Conservation (phyloP, 345 rosid genomes). For the Limnanthes douglasii region DNA sequence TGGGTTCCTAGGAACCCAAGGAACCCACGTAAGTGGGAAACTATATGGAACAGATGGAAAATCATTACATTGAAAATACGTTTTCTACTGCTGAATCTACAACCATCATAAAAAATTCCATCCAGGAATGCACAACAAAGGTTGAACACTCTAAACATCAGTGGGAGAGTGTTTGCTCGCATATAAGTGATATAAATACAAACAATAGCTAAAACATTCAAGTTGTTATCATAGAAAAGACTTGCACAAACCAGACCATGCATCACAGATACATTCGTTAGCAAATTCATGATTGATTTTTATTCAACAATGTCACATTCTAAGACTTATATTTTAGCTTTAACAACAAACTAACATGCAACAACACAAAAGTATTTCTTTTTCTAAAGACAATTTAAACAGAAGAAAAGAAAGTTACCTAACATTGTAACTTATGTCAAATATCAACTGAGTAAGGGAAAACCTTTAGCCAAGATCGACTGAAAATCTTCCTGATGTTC, state of each 20-base stretch:
- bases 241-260: conserved; percentile 14
- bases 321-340: too few species aligned
- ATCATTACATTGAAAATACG: conserved; percentile 37
- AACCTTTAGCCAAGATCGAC: conserved; percentile 17
- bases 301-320: too few species aligned
- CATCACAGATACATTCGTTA: too few species aligned
- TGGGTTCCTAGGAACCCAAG: too few species aligned
- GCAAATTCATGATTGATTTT: too few species aligned
- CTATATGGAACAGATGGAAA: conserved; percentile 27
- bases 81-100: conserved; percentile 45
- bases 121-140: conserved; percentile 39
- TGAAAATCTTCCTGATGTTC: conserved; percentile 10
- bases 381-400: too few species aligned
- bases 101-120: conserved; percentile 30
- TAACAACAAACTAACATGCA: too few species aligned
- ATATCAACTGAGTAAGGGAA: conserved; percentile 7
- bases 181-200: conserved; percentile 13
- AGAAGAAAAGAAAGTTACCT: too few species aligned
- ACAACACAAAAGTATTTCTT: too few species aligned
- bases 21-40: too few species aligned
- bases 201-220: conserved; percentile 19
- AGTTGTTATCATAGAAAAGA: conserved; percentile 20
- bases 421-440: too few species aligned
- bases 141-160: conserved; percentile 27
- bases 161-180: conserved; percentile 40